These are phyloP conservation scores for Penicillium expansum DNA, from an alignment of 2,329 filamentous ascomycete species.

Conservation along the genomic window DNA sequence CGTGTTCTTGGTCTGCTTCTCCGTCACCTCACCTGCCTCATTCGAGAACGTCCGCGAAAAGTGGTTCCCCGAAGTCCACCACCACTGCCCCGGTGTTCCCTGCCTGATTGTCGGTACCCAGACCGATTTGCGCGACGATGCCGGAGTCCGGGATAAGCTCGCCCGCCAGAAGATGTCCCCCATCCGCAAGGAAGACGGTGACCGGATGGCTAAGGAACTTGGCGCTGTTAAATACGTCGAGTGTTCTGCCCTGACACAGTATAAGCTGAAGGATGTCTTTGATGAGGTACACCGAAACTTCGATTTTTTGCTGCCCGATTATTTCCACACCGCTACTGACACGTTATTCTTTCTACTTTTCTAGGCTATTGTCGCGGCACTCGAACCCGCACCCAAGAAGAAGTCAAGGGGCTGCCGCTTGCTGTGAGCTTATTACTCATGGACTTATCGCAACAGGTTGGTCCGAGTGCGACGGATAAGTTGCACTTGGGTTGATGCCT, in stretches of 20 bases:
- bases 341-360: conserved; percentile 11
- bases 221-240: conserved; percentile 98
- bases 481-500: conserved; percentile 9
- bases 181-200: conserved; percentile 87
- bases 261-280: conserved; percentile 98
- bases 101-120: conserved; percentile 98
- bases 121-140: conserved; percentile 89
- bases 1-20: conserved; percentile 98
- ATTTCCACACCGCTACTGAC: background rate
- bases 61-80: conserved; percentile 98
- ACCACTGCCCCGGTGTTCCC: conserved; percentile 96
- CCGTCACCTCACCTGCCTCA: conserved; percentile 92
- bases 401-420: conserved; percentile 66
- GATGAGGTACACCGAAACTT: conserved; percentile 69
- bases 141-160: conserved; percentile 83
- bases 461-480: conserved; percentile 4
- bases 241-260: conserved; percentile 96
- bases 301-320: background rate
- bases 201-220: conserved; percentile 95
- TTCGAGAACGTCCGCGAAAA: conserved; percentile 99
- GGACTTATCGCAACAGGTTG: conserved; percentile 15
- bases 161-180: conserved; percentile 94
- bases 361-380: conserved; percentile 89
- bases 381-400: conserved; percentile 85
- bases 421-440: conserved; percentile 50